A percentile compares a stretch with the other conserved stretches of the same genome.
phyloP scores from a whole-genome alignment of 257 asterid species.

The Nicotiana tabacum region DNA sequence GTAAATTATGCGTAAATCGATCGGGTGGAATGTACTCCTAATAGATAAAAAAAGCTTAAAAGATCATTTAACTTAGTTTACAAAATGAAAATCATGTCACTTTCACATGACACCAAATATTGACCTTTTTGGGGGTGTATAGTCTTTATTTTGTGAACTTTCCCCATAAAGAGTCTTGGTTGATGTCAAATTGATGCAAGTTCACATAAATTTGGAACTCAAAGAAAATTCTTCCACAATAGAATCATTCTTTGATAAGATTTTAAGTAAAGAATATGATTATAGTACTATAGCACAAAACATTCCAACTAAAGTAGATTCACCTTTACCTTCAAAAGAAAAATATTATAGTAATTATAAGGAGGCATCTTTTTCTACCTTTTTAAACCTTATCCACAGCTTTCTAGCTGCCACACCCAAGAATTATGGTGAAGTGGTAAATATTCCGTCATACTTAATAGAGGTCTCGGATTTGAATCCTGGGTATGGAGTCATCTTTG shows the following conservation, averaged over 20 bases:
- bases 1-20: too few species aligned
- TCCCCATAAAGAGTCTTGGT: not conserved
- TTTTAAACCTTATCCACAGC: not conserved
- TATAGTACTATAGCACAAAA: not conserved
- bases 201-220: slow-evolving; percentile 12
- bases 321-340: not conserved
- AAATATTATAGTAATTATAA: not conserved
- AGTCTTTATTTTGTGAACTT: slow-evolving; percentile 14
- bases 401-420: not conserved
- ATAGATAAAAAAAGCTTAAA: not conserved
- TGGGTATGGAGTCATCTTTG: too few species aligned
- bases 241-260: slow-evolving; percentile 1
- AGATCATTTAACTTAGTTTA: not conserved
- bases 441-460: too few species aligned
- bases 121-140: slow-evolving; percentile 34
- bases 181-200: not conserved
- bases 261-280: slow-evolving; percentile 11
- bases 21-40: too few species aligned
- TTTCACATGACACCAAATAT: slow-evolving; percentile 20
- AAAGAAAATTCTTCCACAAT: not conserved
- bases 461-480: too few species aligned
- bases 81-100: not conserved
- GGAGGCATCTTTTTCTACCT: not conserved
- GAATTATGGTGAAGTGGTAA: too few species aligned
- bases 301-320: not conserved